Evolutionary conservation across 805 yeast species (phyloP), one percentile per base, ranked within the genome.

Genomic region (Ogataea methanolica): DNA sequence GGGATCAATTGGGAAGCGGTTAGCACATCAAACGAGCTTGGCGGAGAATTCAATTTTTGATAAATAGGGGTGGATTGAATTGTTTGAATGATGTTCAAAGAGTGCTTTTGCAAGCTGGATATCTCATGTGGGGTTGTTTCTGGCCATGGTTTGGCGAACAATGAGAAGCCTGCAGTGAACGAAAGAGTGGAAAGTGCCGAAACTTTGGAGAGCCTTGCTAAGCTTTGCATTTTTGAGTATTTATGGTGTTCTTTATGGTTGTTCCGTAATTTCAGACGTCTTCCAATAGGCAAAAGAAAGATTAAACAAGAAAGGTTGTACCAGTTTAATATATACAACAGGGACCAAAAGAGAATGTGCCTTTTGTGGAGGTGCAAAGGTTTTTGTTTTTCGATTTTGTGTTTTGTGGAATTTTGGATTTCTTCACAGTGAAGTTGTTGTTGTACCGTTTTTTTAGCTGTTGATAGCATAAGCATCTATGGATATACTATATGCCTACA

Each of bases 1-100:
- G 90, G 89, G 37, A 84, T 69, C 26, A 70, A 57, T 17, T 74
- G 68, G 2, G 80, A 74, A 26, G 72, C 74, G 1, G 63, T 47
- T 29, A 61, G 51, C 33, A 52, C 43, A 6, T 53, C 52, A 47
- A 49, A 71, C 15, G 60, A 50, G 12, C 53, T 62, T 52, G 62
- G 59, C 2, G 49, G 45, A 1, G 33, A 26, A 5, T 43, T 42
- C 35, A 61, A 57, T 39, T 45, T 45, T 45, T 44, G 54, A 55
- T 54, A 76, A 11, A 54, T 59, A 36, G 53, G 50, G 48, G 52
- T 50, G 19, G 43, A 60, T 49, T 60, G 65, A 55, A 62, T 65
- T 16, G 39, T 47, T 39, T 61, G 57, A 17, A 62, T 48, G 43
- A 60, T 56, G n/a, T 55, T 58, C n/a, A 47, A 41, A 8, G 66